Evolutionary conservation across 345 rosid species (phyloP).

Genomic region (Theobroma cacao): DNA sequence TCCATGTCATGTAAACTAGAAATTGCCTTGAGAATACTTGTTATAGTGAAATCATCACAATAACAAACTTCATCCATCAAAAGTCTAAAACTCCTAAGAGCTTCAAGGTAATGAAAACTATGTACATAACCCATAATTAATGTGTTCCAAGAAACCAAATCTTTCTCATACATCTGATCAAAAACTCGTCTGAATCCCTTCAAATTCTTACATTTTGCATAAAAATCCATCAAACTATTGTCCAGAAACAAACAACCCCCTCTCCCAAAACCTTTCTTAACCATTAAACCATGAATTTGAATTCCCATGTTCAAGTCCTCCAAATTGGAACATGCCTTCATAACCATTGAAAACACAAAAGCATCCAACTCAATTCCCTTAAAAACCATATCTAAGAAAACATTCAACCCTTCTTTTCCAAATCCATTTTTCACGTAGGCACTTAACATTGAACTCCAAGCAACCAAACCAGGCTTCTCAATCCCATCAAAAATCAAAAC

Average conservation of each 20-base stretch:
- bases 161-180: slow-evolving; percentile 15
- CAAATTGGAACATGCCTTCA: slow-evolving; percentile 20
- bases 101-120: slow-evolving; percentile 20
- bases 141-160: slow-evolving; percentile 38
- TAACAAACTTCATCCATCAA: slow-evolving; percentile 20
- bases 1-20: slow-evolving; percentile 17
- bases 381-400: slow-evolving; percentile 21
- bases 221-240: slow-evolving; percentile 31
- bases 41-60: slow-evolving; percentile 31
- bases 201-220: slow-evolving; percentile 24
- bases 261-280: slow-evolving; percentile 18
- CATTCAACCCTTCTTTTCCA: slow-evolving; percentile 20
- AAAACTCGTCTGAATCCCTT: slow-evolving; percentile 22
- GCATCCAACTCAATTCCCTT: slow-evolving; percentile 18
- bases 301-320: slow-evolving; percentile 18
- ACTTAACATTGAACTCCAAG: slow-evolving; percentile 28
- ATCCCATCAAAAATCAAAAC: slow-evolving; percentile 19
- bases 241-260: slow-evolving; percentile 17
- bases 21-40: slow-evolving; percentile 28
- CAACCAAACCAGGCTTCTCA: slow-evolving; percentile 27
- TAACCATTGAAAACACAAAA: slow-evolving; percentile 22
- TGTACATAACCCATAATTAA: slow-evolving; percentile 29
- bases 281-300: slow-evolving; percentile 20
- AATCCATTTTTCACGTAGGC: slow-evolving; percentile 27
- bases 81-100: slow-evolving; percentile 17